Evolutionary conservation across 2,329 filamentous ascomycete genomes (phyloP), one percentile per base, ranked within the genome.

Genomic region (Rhynchosporium graminicola): DNA sequence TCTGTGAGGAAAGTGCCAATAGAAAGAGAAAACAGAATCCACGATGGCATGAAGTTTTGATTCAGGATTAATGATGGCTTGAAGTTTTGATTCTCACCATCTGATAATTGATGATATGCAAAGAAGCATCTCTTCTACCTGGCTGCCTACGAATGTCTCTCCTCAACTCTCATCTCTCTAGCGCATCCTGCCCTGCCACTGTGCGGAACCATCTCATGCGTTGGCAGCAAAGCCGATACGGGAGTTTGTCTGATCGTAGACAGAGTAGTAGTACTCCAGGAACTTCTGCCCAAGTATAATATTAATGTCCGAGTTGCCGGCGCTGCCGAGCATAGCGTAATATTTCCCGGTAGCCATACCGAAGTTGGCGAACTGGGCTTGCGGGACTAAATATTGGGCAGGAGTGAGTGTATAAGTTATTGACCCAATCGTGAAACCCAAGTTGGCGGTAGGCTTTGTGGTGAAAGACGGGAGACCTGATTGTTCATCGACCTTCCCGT

Each of bases 271-370:
- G 59, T 72, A 67, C 64, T 73, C 70, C 40, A 73, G 62, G 65
- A 73, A 73, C 69, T 73, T 73, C 47, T 72, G 70, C 36, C 71
- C 70, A 55, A 73, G 70, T 43, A 73, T 70, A 20, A 66, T 70
- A 57, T 70, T 70, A 45, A 72, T 67, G 48, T 66, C 70, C n/a
- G 65, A 67, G 59, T 58, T 67, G 28, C 70, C 70, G 46, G 70
- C 70, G 50, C 72, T 47, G 64, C 65, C 67, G 52, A 73, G 72
- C 70, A 70, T 72, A 33, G 71, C 64, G 46, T 73, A 73, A 67
- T 71, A 72, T 57, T 72, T 73, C 67, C 70, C 57, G 13, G 64
- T 63, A 38, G 45, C 60, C 3, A 73, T 64, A 29, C 67, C 68
- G 52, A 63, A 72, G 60, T 47, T 28, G 51, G 52, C 60, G 59